A percentile compares a stretch with the other conserved stretches of the same genome.
phyloP scores from a whole-genome alignment of 306 rosid species.

The Ormosia semicastrata region DNA sequence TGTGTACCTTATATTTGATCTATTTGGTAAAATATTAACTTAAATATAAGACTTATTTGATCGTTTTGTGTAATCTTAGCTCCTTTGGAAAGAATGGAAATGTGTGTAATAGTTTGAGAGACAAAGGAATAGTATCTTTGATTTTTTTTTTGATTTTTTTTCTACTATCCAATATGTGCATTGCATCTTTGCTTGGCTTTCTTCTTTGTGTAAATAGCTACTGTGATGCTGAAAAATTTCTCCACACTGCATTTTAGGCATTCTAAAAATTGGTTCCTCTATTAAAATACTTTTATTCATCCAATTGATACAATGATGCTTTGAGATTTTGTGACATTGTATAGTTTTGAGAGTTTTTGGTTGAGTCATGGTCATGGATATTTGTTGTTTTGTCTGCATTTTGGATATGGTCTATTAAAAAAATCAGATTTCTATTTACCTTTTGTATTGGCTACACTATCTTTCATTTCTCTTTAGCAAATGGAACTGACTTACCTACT shows the following conservation, averaged over 20 bases:
- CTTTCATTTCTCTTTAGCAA: not conserved
- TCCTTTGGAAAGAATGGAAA: slow-evolving; percentile 44
- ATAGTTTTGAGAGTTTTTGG: no score
- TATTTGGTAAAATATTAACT: no score
- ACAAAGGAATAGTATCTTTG: slow-evolving; percentile 34
- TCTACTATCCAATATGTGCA: slow-evolving; percentile 28
- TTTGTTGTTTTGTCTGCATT: no score
- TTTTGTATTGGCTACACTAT: not conserved
- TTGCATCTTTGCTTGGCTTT: slow-evolving; percentile 32
- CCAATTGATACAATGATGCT: no score
- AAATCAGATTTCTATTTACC: not conserved
- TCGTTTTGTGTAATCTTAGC: slow-evolving; percentile 43
- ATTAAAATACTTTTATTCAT: no score
- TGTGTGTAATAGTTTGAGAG: slow-evolving; percentile 62
- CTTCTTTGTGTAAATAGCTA: slow-evolving; percentile 49
- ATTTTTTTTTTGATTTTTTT: not conserved
- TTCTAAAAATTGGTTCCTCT: no score
- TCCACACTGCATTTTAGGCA: slow-evolving; percentile 9
- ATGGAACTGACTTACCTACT: not conserved
- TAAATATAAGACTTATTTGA: slow-evolving; percentile 27
- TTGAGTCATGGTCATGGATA: no score
- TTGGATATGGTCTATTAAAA: no score
- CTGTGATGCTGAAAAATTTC: slow-evolving; percentile 7
- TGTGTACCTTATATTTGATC: no score
- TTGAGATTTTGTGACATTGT: no score